Conservation (phyloP, 768 basidiomycete genomes). For the Clavulina sp. region DNA sequence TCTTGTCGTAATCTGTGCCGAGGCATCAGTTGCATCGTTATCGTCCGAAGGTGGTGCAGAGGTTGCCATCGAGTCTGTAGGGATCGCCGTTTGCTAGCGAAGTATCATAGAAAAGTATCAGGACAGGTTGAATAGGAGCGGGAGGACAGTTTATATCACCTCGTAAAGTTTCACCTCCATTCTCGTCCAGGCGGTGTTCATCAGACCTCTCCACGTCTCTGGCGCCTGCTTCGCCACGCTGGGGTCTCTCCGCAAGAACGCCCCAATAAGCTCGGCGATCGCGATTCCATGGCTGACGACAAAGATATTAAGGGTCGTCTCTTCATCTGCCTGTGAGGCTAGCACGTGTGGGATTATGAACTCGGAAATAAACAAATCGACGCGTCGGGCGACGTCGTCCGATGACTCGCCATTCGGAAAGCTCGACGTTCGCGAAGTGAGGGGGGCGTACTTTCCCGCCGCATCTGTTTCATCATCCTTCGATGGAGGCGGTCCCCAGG, state of each 20-base stretch:
- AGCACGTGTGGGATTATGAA: slow-evolving; percentile 21
- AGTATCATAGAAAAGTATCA: no score
- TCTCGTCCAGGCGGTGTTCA: slow-evolving; percentile 14
- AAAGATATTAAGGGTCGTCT: slow-evolving; percentile 13
- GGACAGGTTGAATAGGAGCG: no score
- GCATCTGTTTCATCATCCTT: slow-evolving; percentile 6
- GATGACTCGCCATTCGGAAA: slow-evolving; percentile 23
- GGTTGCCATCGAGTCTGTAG: no score
- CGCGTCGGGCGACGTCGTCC: slow-evolving; percentile 22
- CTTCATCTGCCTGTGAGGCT: slow-evolving; percentile 10
- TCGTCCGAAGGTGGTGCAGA: no score
- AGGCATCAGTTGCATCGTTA: no score
- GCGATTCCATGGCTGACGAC: slow-evolving; percentile 27
- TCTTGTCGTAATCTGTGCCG: background rate
- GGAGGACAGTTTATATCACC: no score
- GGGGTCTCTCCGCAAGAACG: slow-evolving; percentile 12
- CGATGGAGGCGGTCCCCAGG: background rate
- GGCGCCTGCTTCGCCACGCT: slow-evolving; percentile 5
- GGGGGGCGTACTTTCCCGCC: slow-evolving; percentile 10
- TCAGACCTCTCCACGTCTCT: slow-evolving; percentile 13
- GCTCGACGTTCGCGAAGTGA: slow-evolving; percentile 2
- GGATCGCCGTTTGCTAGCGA: no score
- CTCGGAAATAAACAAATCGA: slow-evolving; percentile 19
- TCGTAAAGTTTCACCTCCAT: slow-evolving; percentile 16
- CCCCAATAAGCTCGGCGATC: slow-evolving; percentile 22